Evolutionary conservation across 225 moss, liverwort and hornwort species (phyloP).

Genomic region (Lunularia cruciata): DNA sequence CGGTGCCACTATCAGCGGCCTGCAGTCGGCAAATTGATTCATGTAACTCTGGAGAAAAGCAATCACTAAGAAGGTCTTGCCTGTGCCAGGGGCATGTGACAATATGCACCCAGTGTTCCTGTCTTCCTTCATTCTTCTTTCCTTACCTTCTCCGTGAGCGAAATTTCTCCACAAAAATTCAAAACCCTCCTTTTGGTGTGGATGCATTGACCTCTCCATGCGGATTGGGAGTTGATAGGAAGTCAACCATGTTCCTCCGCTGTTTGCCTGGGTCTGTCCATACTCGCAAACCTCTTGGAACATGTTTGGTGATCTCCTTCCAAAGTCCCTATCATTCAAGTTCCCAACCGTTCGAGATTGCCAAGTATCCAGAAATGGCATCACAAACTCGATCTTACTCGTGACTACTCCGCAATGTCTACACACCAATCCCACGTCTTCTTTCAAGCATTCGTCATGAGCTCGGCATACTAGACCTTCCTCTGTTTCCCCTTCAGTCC

Average conservation of each 20-base stretch:
- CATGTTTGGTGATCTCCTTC: constrained; percentile 28
- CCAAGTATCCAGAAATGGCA: constrained; percentile 20
- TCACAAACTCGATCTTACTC: constrained; percentile 22
- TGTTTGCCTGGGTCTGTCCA: constrained; percentile 1
- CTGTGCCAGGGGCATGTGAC: constrained; percentile 96
- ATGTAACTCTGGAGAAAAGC: constrained; percentile 87
- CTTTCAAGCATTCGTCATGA: constrained; percentile 16
- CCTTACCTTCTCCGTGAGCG: constrained; percentile 43
- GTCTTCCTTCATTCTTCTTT: constrained; percentile 41
- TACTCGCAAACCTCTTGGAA: constrained; percentile 6
- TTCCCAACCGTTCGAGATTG: constrained; percentile 14
- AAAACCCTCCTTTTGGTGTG: constrained; percentile 86
- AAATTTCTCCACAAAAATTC: constrained; percentile 90
- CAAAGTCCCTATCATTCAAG: constrained; percentile 33
- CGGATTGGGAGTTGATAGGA: constrained; percentile 62
- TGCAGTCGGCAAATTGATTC: constrained; percentile 53
- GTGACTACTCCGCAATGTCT: constrained; percentile 21
- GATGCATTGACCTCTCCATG: constrained; percentile 58
- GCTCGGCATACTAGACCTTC: not conserved
- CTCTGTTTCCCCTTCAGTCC: not conserved
- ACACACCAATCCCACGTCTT: constrained; percentile 33
- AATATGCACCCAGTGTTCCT: constrained; percentile 76
- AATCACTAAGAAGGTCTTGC: constrained; percentile 88
- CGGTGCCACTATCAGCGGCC: constrained; percentile 85
- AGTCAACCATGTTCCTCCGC: constrained; percentile 30